Evolutionary conservation across 2,329 filamentous ascomycete species (phyloP).

Genomic region (Lachnellula subtilissima): DNA sequence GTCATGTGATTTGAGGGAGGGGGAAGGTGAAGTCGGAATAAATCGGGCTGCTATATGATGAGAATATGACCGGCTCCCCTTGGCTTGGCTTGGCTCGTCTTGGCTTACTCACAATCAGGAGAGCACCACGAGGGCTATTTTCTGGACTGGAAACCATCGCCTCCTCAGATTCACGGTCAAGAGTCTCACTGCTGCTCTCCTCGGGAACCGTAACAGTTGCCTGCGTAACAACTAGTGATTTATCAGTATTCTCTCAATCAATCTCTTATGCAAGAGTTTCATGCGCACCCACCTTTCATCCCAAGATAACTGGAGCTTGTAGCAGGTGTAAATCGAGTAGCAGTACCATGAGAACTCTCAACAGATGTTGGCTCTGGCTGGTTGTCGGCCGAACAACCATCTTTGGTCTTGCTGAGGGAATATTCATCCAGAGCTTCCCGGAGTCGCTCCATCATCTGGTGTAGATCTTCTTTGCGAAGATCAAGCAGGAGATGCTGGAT

Average conservation of each 20-base stretch:
- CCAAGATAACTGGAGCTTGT: slow-evolving; percentile 58
- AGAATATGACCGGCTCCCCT: too few relatives aligned
- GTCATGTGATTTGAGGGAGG: neutral
- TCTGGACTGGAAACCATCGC: neutral
- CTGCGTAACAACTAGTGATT: neutral
- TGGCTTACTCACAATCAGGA: neutral
- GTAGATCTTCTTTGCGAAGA: slow-evolving; percentile 48
- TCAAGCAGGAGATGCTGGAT: slow-evolving; percentile 50
- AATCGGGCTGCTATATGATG: too few relatives aligned
- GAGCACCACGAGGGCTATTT: neutral
- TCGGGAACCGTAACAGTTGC: neutral
- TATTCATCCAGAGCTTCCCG: slow-evolving; percentile 57
- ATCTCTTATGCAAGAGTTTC: neutral
- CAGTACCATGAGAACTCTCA: slow-evolving; percentile 46
- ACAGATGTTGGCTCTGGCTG: slow-evolving; percentile 51
- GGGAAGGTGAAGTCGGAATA: too few relatives aligned
- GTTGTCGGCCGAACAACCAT: slow-evolving; percentile 39
- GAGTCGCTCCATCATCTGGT: slow-evolving; percentile 42
- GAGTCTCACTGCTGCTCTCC: neutral
- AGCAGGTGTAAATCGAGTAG: slow-evolving; percentile 72
- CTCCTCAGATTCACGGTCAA: neutral
- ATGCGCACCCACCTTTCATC: slow-evolving; percentile 53
- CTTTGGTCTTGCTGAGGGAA: slow-evolving; percentile 48
- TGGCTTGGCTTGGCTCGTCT: slow-evolving; percentile 4
- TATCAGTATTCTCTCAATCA: neutral